Evolutionary conservation across 768 basidiomycete species (phyloP), one percentile per base, ranked within the genome.

Genomic region (Naganishia randhawae): DNA sequence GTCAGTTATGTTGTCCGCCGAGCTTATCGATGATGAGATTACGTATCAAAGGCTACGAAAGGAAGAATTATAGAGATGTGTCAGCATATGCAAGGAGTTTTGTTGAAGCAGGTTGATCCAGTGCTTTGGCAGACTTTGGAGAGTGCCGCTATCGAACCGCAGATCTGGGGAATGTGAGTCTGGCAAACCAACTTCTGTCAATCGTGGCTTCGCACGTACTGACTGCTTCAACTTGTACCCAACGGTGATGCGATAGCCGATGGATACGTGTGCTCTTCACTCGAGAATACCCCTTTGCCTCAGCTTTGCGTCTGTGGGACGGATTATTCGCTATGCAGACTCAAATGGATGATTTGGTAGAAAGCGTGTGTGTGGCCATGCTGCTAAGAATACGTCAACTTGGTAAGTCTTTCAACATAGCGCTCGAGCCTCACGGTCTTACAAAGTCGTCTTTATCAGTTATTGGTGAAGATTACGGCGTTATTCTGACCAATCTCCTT

Each of bases 241-340:
- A 14, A 48, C 22, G 8, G 1, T 11, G 19, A 17, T 32, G 9
- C n/a, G 19, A 31, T 71, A 94, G 92, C 68, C 93, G 96, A 33
- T 98, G 94, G 93, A 82, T 98, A 11, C 85, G 96, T 39, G 82
- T 98, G 19, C 82, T 99, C 7, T 98, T 97, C 80, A 94, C 93
- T 4, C 85, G 96, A 53, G 96, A 99, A 79, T 89, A 98, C 73
- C 84, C 83, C 45, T 85, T 97, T 83, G 74, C 82, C 3, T 88
- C 91, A 69, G 86, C 90, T 0, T 86, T 99, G 86, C 83, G 85
- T 35, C 76, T 99, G n/a, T 98, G 96, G 96, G 96, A 99, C 78
- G 92, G 89, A 0, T 78, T 98, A 10, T 95, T 99, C 77, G 91
- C 95, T 0, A 88, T 87, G 69, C 91, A 92, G 80, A 85, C 89